Conservation (phyloP, 768 basidiomycete genomes). For the Pisolithus sp. region DNA sequence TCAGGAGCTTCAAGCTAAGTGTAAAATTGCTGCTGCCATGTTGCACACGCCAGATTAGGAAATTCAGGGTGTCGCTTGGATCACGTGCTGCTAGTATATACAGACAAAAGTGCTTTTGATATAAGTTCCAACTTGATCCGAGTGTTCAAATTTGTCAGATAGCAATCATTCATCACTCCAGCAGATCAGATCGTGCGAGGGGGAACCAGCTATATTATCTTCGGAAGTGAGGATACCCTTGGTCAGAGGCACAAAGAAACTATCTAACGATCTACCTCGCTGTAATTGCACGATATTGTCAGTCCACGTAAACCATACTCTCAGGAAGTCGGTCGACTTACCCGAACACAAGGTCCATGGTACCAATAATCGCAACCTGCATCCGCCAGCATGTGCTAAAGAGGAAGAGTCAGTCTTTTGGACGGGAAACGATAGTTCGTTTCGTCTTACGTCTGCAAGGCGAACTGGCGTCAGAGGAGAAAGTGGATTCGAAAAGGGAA, state of each 20-base stretch:
- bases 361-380: conserved; percentile 96
- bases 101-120: no score
- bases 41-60: background rate
- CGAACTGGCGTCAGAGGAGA: background rate
- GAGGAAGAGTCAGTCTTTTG: conserved; percentile 11
- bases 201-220: no score
- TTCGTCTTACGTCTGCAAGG: conserved; percentile 32
- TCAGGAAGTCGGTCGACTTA: conserved; percentile 35
- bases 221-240: background rate
- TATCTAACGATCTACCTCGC: conserved; percentile 29
- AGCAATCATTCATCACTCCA: no score
- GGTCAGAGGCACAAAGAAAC: background rate
- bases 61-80: background rate
- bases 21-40: no score
- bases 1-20: background rate
- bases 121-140: no score
- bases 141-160: no score
- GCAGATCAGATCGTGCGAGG: no score
- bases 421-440: background rate
- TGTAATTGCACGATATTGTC: conserved; percentile 1
- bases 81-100: background rate
- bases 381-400: conserved; percentile 84
- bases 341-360: conserved; percentile 98
- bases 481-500: conserved; percentile 5
- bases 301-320: background rate